Base-by-base conservation (phyloP, 2,329 filamentous ascomycete species). In the Phaeophleospora eucalypticola region DNA sequence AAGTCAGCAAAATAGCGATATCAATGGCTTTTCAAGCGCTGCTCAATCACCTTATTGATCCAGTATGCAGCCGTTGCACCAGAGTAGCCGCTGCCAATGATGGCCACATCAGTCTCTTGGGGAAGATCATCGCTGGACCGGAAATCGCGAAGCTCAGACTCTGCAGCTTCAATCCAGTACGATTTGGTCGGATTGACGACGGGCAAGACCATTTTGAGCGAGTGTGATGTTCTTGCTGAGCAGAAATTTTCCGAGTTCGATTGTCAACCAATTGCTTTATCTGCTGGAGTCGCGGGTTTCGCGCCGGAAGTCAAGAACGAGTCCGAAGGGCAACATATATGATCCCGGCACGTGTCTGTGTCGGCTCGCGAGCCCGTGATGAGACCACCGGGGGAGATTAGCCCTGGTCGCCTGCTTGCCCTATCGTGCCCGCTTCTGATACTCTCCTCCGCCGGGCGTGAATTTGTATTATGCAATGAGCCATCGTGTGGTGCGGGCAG, bases 1-100 rank as follows among this genome's bases (percentile, higher is more conserved):
- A 4, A 27, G 33, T 36, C 4, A 37, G 38, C 15, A 2, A 24
- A n/a, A n/a, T n/a, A n/a, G n/a, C n/a, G n/a, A n/a, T n/a, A n/a
- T n/a, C n/a, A n/a, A n/a, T n/a, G n/a, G n/a, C n/a, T n/a, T n/a
- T n/a, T n/a, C 4, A 18, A 10, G 16, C 27, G 15, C 14, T 14
- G 32, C 34, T 39, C n/a, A n/a, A n/a, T 27, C 45, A 52, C 60
- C 46, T 61, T 62, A 32, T 59, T 53, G 4, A 65, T 46, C 57
- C 60, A 64, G 36, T 63, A 63, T 10, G 62, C 59, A 3, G 57
- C 51, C 4, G 62, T 44, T 17, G 60, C 58, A 7, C 69, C 64
- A 27, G 63, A 59, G 43, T 76, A 76, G 10, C 76, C 76, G n/a
- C 75, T 74, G 15, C 76, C 76, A n/a, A 78, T 60, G 33, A 78